These are phyloP conservation scores for Mortierella sp. DNA, from an alignment of 371 early-diverging fungal species.

Conservation along the genomic window DNA sequence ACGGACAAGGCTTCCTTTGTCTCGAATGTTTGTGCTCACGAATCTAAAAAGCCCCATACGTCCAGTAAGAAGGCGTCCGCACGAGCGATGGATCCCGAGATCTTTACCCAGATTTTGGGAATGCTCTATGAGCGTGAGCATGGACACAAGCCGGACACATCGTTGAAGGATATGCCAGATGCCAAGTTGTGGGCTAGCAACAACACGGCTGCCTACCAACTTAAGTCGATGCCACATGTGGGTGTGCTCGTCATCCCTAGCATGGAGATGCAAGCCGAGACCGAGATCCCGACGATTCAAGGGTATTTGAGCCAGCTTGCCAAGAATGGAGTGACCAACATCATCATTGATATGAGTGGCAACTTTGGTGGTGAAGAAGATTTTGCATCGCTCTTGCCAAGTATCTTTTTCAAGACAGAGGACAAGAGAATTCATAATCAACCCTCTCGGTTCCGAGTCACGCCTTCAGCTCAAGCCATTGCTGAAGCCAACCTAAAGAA, in stretches of 20 bases:
- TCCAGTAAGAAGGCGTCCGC: not conserved
- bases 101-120: not conserved
- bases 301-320: constrained; percentile 1
- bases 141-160: not conserved
- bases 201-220: constrained; percentile 32
- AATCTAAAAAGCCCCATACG: not conserved
- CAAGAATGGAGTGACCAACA: constrained; percentile 12
- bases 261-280: not conserved
- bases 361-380: constrained; percentile 21
- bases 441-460: constrained; percentile 11
- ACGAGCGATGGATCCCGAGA: not conserved
- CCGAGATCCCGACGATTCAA: constrained; percentile 11
- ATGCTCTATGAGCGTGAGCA: constrained; percentile 11
- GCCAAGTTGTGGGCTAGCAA: constrained; percentile 13
- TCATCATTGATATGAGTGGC: constrained; percentile 26
- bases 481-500: constrained; percentile 13
- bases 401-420: constrained; percentile 25
- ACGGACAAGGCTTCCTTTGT: constrained; percentile 18
- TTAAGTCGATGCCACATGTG: constrained; percentile 20
- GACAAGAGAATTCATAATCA: constrained; percentile 4
- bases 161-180: constrained; percentile 8
- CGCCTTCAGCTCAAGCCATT: not conserved
- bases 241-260: constrained; percentile 22
- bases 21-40: constrained; percentile 11
- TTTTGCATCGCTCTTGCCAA: constrained; percentile 4